Conservation (phyloP, 2,329 filamentous ascomycete genomes). For the Beauveria sp. region DNA sequence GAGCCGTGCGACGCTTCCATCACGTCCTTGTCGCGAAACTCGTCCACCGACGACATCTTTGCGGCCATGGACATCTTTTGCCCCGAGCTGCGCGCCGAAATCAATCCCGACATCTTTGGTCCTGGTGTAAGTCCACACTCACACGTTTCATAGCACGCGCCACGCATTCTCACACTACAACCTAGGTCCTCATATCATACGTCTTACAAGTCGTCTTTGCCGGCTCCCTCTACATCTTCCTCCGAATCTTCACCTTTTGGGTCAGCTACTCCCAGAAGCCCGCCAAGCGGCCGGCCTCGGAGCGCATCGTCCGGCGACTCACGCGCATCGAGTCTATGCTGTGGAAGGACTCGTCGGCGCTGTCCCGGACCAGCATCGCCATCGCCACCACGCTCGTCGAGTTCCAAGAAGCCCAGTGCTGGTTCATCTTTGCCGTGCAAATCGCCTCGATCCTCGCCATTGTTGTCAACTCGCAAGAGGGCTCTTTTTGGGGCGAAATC, state of each 20-base stretch:
- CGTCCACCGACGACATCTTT: constrained; percentile 24
- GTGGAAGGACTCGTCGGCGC: constrained; percentile 28
- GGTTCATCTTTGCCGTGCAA: constrained; percentile 33
- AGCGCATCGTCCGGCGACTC: constrained; percentile 21
- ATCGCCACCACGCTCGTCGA: constrained; percentile 33
- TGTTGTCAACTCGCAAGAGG: constrained; percentile 32
- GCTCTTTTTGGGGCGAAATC: constrained; percentile 32
- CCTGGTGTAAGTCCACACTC: constrained; percentile 24
- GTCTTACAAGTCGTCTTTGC: constrained; percentile 30
- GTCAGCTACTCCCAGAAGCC: constrained; percentile 24
- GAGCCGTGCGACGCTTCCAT: constrained; percentile 24
- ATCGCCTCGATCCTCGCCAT: constrained; percentile 33
- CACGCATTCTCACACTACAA: background rate
- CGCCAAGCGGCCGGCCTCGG: constrained; percentile 14
- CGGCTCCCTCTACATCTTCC: constrained; percentile 24
- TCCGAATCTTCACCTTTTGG: constrained; percentile 29
- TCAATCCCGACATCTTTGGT: constrained; percentile 32
- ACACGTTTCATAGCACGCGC: background rate
- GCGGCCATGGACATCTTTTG: constrained; percentile 28
- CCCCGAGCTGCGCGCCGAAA: constrained; percentile 27
- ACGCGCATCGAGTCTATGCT: constrained; percentile 29
- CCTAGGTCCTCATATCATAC: constrained; percentile 31
- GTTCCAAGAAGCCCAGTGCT: constrained; percentile 32
- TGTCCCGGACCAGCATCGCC: constrained; percentile 31
- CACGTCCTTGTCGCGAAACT: constrained; percentile 19